phyloP scores from a whole-genome alignment of 495 filamentous ascomycete genomes.

The Umbilicaria muhlenbergii region DNA sequence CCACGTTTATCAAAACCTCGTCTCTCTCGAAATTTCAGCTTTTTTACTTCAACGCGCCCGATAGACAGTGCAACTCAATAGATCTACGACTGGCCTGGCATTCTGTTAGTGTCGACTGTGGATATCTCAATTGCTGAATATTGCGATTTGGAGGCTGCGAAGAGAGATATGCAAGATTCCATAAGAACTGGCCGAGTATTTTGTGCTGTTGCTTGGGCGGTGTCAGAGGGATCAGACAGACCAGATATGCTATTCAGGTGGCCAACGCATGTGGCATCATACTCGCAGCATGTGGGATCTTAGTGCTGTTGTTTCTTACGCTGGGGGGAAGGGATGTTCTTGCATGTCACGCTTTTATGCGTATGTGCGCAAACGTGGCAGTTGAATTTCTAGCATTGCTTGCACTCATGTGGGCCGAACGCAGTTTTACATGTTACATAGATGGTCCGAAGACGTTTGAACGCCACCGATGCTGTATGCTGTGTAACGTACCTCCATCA shows the following conservation, averaged over 20 bases:
- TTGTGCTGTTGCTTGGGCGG: slow-evolving; percentile 59
- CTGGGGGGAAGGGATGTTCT: too few relatives aligned
- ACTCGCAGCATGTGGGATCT: too few relatives aligned
- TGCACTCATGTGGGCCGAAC: background rate
- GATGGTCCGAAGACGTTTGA: background rate
- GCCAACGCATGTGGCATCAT: too few relatives aligned
- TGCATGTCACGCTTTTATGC: too few relatives aligned
- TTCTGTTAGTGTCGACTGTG: slow-evolving; percentile 48
- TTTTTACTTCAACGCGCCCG: slow-evolving; percentile 50
- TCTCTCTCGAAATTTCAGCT: slow-evolving; percentile 17
- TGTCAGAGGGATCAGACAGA: slow-evolving; percentile 78
- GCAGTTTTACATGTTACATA: background rate
- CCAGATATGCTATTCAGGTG: too few relatives aligned
- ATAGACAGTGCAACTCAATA: slow-evolving; percentile 82
- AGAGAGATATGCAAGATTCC: slow-evolving; percentile 56
- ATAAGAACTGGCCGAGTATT: slow-evolving; percentile 88
- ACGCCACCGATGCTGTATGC: background rate
- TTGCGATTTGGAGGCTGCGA: slow-evolving; percentile 71
- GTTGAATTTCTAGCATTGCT: background rate
- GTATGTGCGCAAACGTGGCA: too few relatives aligned
- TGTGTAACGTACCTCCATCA: background rate
- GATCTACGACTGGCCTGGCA: slow-evolving; percentile 39
- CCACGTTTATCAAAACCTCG: slow-evolving; percentile 8
- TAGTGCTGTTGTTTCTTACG: too few relatives aligned
- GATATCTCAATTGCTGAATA: slow-evolving; percentile 45